Base-by-base conservation (phyloP, 768 basidiomycete genomes). In the Leccinum fibrillosum region DNA sequence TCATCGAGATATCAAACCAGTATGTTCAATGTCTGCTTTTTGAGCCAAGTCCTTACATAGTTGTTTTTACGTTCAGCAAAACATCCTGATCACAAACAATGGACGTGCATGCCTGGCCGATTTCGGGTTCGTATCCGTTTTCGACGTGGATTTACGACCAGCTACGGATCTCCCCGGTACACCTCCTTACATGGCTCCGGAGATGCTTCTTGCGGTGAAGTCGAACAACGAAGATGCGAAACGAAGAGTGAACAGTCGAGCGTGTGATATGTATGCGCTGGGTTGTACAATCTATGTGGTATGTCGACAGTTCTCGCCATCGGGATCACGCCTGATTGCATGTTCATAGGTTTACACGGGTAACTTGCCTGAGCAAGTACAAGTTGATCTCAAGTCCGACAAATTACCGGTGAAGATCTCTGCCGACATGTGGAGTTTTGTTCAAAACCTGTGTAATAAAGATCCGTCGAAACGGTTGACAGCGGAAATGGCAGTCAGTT, bases 101-200 rank as follows among this genome's bases (percentile, higher is more conserved):
- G 73, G 73, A 13, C 68, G 70, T 25, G 82, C 81, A 11, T 80
- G 79, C 54, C 69, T 83, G 4, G 76, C 81, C 26, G 81, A 83
- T 62, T 82, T 83, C 53, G 82, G 82, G 15, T 68, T 82, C 23
- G 58, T 15, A 9, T 66, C 62, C 0, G 42, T 56, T 23, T 69
- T 67, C 23, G 66, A 68, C 53, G 49, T 50, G 1, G 55, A 62
- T 44, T 52, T 64, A 8, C 58, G 35, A n/a, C 60, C 63, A 4
- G 52, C 58, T 12, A 37, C 62, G 11, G 53, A 59, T 19, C 17
- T 60, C 15, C 8, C 5, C n/a, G 70, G 70, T 35, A 70, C 70
- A 21, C 11, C 0, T 10, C 2, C 6, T 21, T 72, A 70, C 34
- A 65, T 66, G 70, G 66, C 70, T 13, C 70, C 70, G 2, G 70